Base-by-base conservation (phyloP, 2,329 filamentous ascomycete species). In the Xylariaceae sp. region DNA sequence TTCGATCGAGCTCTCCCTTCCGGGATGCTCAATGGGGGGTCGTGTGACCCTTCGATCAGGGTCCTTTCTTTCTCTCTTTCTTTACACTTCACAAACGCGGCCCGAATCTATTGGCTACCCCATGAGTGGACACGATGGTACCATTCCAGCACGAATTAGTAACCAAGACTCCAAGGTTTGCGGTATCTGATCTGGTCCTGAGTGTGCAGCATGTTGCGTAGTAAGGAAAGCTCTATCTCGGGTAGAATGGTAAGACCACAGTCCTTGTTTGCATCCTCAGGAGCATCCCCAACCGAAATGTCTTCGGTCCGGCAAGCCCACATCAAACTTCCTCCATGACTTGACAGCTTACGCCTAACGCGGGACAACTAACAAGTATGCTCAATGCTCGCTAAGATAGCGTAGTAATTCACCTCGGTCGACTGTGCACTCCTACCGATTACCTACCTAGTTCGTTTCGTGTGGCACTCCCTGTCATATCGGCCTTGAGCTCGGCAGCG, bases 21-120 rank as follows among this genome's bases (percentile, higher is more conserved):
- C 64, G 65, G 68, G 66, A 66, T 54, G 45, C 39, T 57, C 35
- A 62, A 30, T 30, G 23, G 23, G 23, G 37, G 62, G 66, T 70
- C 66, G 65, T 70, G 65, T 71, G 68, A 70, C 59, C 64, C 62
- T 60, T 57, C 58, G 61, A 51, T 59, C 64, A 63, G 58, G 57
- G 62, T 59, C 37, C 13, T 15, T 45, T 45, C n/a, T 45, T 45
- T 45, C 13, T n/a, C n/a, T n/a, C 42, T 45, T 15, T n/a, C 42
- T 45, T 45, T 45, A 3, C 11, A n/a, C 11, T 45, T 13, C 42
- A 6, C 5, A 13, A 58, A 62, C 58, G 57, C 56, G 63, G 58
- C 60, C 58, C 56, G 52, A 62, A 63, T 11, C 59, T 50, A 68
- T 65, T 68, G 62, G 63, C 57, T 49, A 61, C 42, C 39, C 47